Percentiles rank a stretch among this genome's conserved stretches.
These are phyloP conservation scores for Cicer pinnatifidum DNA, from an alignment of 306 rosid genomes.

Conservation along the genomic window DNA sequence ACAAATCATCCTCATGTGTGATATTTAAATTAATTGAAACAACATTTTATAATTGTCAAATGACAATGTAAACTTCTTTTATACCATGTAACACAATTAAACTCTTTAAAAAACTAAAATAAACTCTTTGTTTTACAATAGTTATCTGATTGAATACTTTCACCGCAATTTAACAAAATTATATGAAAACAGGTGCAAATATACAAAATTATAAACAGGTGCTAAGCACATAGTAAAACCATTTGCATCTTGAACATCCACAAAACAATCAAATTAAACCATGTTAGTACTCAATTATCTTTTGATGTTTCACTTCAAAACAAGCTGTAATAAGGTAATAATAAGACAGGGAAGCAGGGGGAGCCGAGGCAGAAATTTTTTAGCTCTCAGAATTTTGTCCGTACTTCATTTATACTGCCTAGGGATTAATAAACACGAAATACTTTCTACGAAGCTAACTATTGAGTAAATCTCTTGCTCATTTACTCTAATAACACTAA, in stretches of 20 bases:
- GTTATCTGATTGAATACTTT: too few relatives aligned
- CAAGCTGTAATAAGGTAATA: background rate
- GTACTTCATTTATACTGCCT: slow-evolving; percentile 28
- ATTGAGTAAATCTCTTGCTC: slow-evolving; percentile 11
- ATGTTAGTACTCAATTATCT: background rate
- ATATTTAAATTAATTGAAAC: too few relatives aligned
- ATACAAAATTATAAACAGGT: background rate
- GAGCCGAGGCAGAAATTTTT: background rate
- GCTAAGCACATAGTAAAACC: background rate
- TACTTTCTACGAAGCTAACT: slow-evolving; percentile 30
- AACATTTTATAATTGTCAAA: too few relatives aligned
- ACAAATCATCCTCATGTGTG: too few relatives aligned
- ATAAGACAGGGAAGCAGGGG: background rate
- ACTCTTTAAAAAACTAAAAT: too few relatives aligned
- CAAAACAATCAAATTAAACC: background rate
- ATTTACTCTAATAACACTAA: slow-evolving; percentile 7
- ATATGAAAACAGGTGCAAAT: background rate
- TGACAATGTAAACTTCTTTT: too few relatives aligned
- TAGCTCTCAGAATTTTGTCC: background rate
- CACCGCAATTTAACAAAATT: too few relatives aligned
- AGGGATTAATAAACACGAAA: slow-evolving; percentile 9
- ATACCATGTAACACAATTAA: too few relatives aligned
- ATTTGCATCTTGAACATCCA: background rate
- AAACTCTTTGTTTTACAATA: too few relatives aligned
- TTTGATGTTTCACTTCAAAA: background rate